These are phyloP conservation scores for Cornus controversa DNA, from an alignment of 148 eudicot genomes.

Conservation along the genomic window DNA sequence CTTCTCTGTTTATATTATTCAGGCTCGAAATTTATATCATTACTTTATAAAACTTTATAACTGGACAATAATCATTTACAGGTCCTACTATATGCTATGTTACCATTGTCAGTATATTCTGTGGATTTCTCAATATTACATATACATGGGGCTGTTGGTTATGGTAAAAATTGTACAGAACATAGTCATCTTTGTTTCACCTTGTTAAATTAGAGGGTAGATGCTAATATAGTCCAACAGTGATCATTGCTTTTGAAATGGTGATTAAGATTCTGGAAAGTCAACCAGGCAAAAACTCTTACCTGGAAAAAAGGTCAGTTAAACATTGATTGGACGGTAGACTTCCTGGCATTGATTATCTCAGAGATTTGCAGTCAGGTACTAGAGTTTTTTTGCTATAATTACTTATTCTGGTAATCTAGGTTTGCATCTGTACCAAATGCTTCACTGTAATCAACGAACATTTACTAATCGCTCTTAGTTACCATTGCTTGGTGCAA, in stretches of 20 bases:
- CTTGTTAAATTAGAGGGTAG: background rate
- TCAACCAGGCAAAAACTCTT: background rate
- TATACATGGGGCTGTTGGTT: no score
- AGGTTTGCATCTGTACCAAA: background rate
- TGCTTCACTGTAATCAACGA: background rate
- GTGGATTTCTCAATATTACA: no score
- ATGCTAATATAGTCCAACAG: no score
- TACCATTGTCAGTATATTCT: background rate
- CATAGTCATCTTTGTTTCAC: background rate
- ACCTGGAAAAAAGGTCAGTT: background rate
- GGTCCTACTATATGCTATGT: background rate
- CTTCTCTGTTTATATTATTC: background rate
- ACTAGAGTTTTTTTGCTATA: no score
- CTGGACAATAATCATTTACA: background rate
- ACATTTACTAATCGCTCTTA: background rate
- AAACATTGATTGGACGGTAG: background rate
- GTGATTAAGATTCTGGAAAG: background rate
- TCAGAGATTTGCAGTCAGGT: background rate
- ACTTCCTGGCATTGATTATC: background rate
- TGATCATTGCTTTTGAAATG: background rate
- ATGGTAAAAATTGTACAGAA: no score
- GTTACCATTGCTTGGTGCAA: no score
- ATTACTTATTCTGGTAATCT: background rate
- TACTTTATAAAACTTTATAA: background rate
- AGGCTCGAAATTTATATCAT: background rate